Evolutionary conservation across 306 rosid species (phyloP).

Genomic region (Ormosia semicastrata): DNA sequence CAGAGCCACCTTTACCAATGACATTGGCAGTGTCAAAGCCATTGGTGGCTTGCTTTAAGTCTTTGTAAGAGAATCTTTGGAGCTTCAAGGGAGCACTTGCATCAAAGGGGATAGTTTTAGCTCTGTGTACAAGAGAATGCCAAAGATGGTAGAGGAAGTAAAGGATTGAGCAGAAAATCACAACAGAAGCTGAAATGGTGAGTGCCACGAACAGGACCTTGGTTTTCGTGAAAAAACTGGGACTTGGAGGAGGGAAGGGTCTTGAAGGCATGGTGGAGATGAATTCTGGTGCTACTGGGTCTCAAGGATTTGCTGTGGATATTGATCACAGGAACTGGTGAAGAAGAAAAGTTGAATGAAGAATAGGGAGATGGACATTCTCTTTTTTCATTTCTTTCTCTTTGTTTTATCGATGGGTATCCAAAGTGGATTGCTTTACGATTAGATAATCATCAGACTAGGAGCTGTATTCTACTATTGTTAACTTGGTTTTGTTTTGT

Average conservation of each 20-base stretch:
- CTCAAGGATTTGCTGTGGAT: neutral
- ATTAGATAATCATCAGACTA: slow-evolving; percentile 51
- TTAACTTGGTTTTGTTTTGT: slow-evolving; percentile 21
- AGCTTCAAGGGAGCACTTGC: slow-evolving; percentile 84
- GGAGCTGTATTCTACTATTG: slow-evolving; percentile 35
- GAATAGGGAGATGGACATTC: slow-evolving; percentile 23
- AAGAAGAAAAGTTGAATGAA: slow-evolving; percentile 25
- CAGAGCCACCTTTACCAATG: slow-evolving; percentile 97
- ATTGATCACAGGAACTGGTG: slow-evolving; percentile 31
- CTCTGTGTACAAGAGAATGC: slow-evolving; percentile 62
- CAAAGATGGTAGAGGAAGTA: slow-evolving; percentile 80
- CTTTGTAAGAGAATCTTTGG: slow-evolving; percentile 74
- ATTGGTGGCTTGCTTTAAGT: slow-evolving; percentile 70
- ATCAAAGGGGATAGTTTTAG: slow-evolving; percentile 82
- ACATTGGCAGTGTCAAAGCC: slow-evolving; percentile 63
- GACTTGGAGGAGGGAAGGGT: slow-evolving; percentile 54
- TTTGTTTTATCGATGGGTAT: slow-evolving; percentile 36
- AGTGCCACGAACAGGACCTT: slow-evolving; percentile 71
- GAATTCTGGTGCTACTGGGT: slow-evolving; percentile 23
- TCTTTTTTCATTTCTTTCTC: slow-evolving; percentile 32
- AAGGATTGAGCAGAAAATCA: slow-evolving; percentile 65
- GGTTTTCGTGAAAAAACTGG: slow-evolving; percentile 57
- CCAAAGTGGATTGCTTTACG: slow-evolving; percentile 80
- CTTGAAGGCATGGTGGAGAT: slow-evolving; percentile 74
- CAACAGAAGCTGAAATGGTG: slow-evolving; percentile 74